phyloP scores from a whole-genome alignment of 2,329 filamentous ascomycete species.

The Cytospora piceicola region DNA sequence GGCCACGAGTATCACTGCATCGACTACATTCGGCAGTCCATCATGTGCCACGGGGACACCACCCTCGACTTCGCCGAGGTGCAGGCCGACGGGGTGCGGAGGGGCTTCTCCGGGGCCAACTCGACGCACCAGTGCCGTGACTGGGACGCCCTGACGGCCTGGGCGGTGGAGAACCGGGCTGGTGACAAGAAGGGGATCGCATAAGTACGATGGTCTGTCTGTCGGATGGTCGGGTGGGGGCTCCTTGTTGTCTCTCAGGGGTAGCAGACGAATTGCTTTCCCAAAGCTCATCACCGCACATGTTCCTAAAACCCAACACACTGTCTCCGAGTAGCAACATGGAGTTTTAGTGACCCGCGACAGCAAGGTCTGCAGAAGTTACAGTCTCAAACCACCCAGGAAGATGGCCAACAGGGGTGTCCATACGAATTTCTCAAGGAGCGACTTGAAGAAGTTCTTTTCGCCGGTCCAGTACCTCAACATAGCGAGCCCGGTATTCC shows the following conservation, averaged over 20 bases:
- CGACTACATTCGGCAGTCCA: conserved; percentile 29
- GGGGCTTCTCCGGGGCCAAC: conserved; percentile 26
- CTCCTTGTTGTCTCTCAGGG: too few species aligned
- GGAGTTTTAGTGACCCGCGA: too few species aligned
- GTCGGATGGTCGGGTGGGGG: too few species aligned
- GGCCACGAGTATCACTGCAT: conserved; percentile 30
- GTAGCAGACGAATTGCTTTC: too few species aligned
- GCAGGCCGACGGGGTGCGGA: conserved; percentile 20
- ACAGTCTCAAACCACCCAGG: conserved; percentile 78
- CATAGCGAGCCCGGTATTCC: conserved; percentile 72
- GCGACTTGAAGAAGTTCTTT: conserved; percentile 58
- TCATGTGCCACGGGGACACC: conserved; percentile 28
- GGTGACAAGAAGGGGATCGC: conserved; percentile 26
- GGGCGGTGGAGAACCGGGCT: conserved; percentile 29
- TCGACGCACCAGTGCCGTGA: conserved; percentile 29
- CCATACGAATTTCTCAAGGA: conserved; percentile 74
- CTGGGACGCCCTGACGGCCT: conserved; percentile 22
- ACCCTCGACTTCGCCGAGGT: conserved; percentile 27
- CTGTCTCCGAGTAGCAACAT: conserved; percentile 58
- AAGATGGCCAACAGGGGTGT: conserved; percentile 76
- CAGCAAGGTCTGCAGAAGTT: conserved; percentile 78
- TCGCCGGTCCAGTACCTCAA: conserved; percentile 75
- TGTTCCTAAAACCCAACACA: too few species aligned
- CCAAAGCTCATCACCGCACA: too few species aligned
- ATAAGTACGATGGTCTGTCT: not conserved